Evolutionary conservation across 2,329 filamentous ascomycete genomes (phyloP).

Genomic region (Fusarium sp.): DNA sequence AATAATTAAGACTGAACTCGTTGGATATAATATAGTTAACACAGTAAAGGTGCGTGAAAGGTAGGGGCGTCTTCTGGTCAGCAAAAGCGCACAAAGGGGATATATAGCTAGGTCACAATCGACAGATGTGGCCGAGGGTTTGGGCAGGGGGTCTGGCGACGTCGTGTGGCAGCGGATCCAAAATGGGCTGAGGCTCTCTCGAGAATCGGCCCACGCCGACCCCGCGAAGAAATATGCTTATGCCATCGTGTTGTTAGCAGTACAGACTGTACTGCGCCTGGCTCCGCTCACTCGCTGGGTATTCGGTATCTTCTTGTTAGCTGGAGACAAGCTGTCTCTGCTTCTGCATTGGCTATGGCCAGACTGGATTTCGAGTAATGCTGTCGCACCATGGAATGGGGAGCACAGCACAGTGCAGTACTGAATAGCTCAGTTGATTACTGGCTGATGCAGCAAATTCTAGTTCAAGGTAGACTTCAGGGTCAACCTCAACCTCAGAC

Average conservation of each 20-base stretch:
- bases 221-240: constrained; percentile 48
- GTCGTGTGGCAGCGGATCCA: constrained; percentile 50
- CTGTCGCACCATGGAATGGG: constrained; percentile 27
- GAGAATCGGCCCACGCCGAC: constrained; percentile 52
- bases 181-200: constrained; percentile 52
- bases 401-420: neutral
- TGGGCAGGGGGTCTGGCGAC: constrained; percentile 49
- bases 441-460: neutral
- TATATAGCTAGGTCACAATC: constrained; percentile 48
- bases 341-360: constrained; percentile 28
- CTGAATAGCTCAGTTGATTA: neutral
- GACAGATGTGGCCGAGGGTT: constrained; percentile 46
- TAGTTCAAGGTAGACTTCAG: neutral
- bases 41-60: constrained; percentile 29
- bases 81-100: constrained; percentile 43
- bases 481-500: constrained; percentile 20
- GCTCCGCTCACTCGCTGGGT: neutral
- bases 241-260: constrained; percentile 35
- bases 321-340: constrained; percentile 3
- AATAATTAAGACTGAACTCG: constrained; percentile 20
- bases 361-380: constrained; percentile 28
- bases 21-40: constrained; percentile 32
- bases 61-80: constrained; percentile 18
- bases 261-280: neutral
- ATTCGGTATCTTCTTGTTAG: neutral